Evolutionary conservation across 2,329 filamentous ascomycete genomes (phyloP), one percentile per base, ranked within the genome.

Genomic region (Dactylellina haptotyla): DNA sequence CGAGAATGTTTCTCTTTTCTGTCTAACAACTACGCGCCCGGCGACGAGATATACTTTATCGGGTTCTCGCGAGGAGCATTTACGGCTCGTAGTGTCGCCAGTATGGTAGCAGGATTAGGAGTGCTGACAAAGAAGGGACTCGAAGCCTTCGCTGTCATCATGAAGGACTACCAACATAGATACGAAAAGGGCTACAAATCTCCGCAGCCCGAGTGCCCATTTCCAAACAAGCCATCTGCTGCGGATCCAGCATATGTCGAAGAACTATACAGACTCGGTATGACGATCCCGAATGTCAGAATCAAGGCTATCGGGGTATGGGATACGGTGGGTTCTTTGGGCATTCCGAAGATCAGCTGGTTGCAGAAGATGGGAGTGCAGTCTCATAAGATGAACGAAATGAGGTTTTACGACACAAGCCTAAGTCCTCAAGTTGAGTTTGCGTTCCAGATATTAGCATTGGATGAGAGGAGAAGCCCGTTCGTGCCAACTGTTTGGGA

Each of bases 1-100:
- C 84, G 86, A 10, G 87, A 88, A 78, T 85, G 86, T 1, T 89
- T 89, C 77, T 83, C 84, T 3, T 89, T 88, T 77, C 81, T 89
- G 1, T 87, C 86, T 62, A 84, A 85, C 76, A 89, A 89, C 79
- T 88, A 88, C 76, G 82, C 83, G 61, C 83, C 84, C 59, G 85
- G 85, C 1, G 86, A 88, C 73, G 84, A 87, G 75, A 86, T 87
- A 51, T 80, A 86, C 50, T 64, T 87, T 26, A 79, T 87, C 26
- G 86, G 86, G 2, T 88, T 86, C 80, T 87, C 85, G 0, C 83
- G 86, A 12, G 86, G 86, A 2, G 86, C 86, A 3, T 88, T 87
- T 76, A 88, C 85, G 0, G 85, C 83, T 1, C 82, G 85, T n/a
- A 86, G 84, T 2, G 82, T 87, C 3, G 84, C 84, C 1, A 84